These are phyloP conservation scores for Thozetella sp. DNA, from an alignment of 495 filamentous ascomycete genomes.

Conservation along the genomic window DNA sequence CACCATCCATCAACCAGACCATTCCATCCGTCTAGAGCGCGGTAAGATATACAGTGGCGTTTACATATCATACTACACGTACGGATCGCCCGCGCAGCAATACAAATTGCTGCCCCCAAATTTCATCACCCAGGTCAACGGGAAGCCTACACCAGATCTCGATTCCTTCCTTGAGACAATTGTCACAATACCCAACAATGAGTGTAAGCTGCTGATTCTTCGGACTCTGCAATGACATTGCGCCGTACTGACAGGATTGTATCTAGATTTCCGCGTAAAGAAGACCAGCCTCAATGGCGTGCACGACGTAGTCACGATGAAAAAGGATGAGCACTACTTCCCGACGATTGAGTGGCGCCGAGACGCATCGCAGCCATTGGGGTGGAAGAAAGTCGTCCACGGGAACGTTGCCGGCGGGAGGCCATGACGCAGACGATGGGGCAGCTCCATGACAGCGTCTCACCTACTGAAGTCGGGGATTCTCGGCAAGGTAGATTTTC, in stretches of 20 bases:
- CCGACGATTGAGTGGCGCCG: constrained; percentile 87
- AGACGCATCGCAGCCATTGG: constrained; percentile 59
- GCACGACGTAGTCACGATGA: constrained; percentile 97
- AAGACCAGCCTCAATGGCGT: constrained; percentile 97
- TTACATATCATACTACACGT: constrained; percentile 83
- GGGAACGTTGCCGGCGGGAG: no score
- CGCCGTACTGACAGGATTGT: neutral
- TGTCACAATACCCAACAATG: neutral
- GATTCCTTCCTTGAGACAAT: constrained; percentile 68
- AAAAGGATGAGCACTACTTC: constrained; percentile 99
- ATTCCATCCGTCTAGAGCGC: constrained; percentile 96
- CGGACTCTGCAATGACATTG: neutral
- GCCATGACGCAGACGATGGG: no score
- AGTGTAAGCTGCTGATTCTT: neutral
- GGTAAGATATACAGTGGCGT: constrained; percentile 91
- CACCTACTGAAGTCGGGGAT: no score
- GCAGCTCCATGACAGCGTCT: no score
- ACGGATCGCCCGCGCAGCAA: constrained; percentile 87
- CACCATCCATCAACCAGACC: constrained; percentile 89
- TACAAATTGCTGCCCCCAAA: constrained; percentile 94
- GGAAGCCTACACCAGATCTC: constrained; percentile 77
- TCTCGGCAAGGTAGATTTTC: no score
- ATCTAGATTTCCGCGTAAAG: constrained; percentile 81
- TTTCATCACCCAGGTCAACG: constrained; percentile 96
- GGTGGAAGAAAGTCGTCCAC: constrained; percentile 75